Percentiles rank a stretch among this genome's conserved stretches.
phyloP scores from a whole-genome alignment of 2,329 filamentous ascomycete genomes.

The Colletotrichum theobromicola region DNA sequence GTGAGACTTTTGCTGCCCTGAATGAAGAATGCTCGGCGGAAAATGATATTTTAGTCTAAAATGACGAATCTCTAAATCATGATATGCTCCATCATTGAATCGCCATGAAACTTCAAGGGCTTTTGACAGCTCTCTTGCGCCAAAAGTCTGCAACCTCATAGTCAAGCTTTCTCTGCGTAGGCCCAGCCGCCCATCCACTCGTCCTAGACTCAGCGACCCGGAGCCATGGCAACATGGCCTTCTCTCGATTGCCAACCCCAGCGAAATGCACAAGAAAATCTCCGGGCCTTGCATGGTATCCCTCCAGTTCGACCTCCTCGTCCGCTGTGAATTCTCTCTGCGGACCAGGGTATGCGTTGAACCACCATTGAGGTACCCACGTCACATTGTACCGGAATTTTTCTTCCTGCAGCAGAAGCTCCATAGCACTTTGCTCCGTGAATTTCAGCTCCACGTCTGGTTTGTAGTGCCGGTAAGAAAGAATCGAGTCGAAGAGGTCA shows the following conservation, averaged over 20 bases:
- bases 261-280: not conserved
- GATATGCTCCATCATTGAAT: not conserved
- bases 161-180: not conserved
- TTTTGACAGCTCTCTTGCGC: not conserved
- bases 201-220: not conserved
- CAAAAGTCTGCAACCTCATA: not conserved
- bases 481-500: constrained; percentile 22
- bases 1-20: not conserved
- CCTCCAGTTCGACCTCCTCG: not conserved
- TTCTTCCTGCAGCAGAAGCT: constrained; percentile 12
- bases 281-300: not conserved
- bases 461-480: constrained; percentile 19
- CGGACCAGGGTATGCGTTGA: constrained; percentile 22
- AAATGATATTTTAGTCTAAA: not conserved
- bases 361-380: constrained; percentile 24
- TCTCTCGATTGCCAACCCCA: not conserved
- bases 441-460: constrained; percentile 18
- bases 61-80: not conserved
- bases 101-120: not conserved
- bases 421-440: constrained; percentile 26
- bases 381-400: constrained; percentile 1
- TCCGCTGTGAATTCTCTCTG: not conserved
- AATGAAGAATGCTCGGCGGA: not conserved
- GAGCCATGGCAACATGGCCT: not conserved
- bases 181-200: not conserved